Conservation (phyloP, 768 basidiomycete species). For the Termitomyces sp. region DNA sequence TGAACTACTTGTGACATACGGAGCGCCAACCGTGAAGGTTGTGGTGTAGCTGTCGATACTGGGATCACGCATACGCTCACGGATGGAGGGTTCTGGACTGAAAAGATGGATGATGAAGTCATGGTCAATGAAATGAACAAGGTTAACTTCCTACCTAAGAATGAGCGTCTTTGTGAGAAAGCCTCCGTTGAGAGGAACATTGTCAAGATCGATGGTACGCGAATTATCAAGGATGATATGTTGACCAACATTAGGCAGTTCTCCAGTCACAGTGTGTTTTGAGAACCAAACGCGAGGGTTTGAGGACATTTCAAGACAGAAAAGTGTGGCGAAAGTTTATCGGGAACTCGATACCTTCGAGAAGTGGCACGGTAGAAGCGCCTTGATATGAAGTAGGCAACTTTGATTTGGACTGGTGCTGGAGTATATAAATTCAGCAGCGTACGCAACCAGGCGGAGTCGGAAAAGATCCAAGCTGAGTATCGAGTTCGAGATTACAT, state of each 20-base stretch:
- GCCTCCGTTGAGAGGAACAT: constrained; percentile 15
- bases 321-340: background rate
- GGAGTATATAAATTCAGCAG: too few relatives aligned
- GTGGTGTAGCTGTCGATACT: constrained; percentile 5
- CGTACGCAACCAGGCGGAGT: too few relatives aligned
- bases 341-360: background rate
- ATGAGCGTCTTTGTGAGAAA: constrained; percentile 16
- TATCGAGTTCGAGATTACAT: too few relatives aligned
- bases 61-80: constrained; percentile 8
- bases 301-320: background rate
- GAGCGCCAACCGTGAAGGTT: constrained; percentile 4
- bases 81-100: constrained; percentile 6
- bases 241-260: constrained; percentile 7
- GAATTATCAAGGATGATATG: constrained; percentile 10
- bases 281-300: constrained; percentile 8
- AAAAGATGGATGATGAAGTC: background rate
- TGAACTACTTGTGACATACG: background rate
- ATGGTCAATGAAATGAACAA: background rate
- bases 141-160: background rate
- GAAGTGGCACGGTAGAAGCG: too few relatives aligned
- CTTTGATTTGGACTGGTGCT: too few relatives aligned
- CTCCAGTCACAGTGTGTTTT: background rate
- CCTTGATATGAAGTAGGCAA: too few relatives aligned
- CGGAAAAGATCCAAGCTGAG: too few relatives aligned
- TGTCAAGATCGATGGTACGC: constrained; percentile 15